These are phyloP conservation scores for Aspergillus alliaceus DNA, from an alignment of 2,329 filamentous ascomycete genomes.

Conservation along the genomic window DNA sequence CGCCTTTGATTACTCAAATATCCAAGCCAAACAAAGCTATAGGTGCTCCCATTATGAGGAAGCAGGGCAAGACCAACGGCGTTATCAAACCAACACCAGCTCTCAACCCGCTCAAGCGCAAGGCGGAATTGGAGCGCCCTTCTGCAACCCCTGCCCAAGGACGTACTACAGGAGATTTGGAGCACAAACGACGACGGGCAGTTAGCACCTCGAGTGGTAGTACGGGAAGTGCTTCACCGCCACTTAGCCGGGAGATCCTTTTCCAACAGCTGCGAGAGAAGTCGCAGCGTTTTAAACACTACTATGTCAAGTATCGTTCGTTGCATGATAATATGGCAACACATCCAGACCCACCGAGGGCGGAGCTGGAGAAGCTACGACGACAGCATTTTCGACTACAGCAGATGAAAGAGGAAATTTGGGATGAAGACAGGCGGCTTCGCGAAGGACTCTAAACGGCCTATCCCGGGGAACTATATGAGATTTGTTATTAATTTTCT, in stretches of 20 bases:
- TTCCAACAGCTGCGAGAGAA: conserved; percentile 42
- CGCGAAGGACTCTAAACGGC: conserved; percentile 23
- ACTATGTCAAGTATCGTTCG: conserved; percentile 58
- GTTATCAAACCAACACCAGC: conserved; percentile 25
- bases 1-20: conserved; percentile 44
- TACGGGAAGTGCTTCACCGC: conserved; percentile 43
- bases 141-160: conserved; percentile 18
- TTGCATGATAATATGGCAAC: conserved; percentile 51
- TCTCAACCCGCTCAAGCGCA: conserved; percentile 41
- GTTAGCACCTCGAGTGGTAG: conserved; percentile 42
- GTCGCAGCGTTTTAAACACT: conserved; percentile 53
- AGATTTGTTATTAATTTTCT: conserved; percentile 3
- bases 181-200: conserved; percentile 42
- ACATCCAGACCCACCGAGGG: conserved; percentile 44
- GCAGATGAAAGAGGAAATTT: conserved; percentile 60
- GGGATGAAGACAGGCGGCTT: conserved; percentile 43
- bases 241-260: conserved; percentile 36
- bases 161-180: conserved; percentile 39
- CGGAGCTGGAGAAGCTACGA: conserved; percentile 54
- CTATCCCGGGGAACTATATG: neutral
- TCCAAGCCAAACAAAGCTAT: conserved; percentile 28
- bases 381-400: conserved; percentile 55
- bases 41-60: conserved; percentile 18
- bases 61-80: conserved; percentile 28
- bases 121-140: conserved; percentile 36